Evolutionary conservation across 2,329 filamentous ascomycete genomes (phyloP), one percentile per base, ranked within the genome.

Genomic region (Penicillium vulpinum): DNA sequence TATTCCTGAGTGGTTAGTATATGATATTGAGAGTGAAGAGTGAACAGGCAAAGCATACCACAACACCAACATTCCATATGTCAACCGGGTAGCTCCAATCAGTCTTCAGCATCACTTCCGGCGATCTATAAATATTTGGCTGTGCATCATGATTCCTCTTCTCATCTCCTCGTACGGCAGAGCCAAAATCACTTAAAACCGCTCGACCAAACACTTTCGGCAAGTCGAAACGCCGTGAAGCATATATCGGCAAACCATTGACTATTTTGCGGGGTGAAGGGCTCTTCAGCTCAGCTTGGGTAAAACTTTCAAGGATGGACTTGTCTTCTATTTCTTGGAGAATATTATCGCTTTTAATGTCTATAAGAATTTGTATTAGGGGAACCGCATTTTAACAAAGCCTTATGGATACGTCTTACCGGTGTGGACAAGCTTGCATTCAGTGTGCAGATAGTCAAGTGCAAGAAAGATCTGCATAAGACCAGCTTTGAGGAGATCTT

Each of bases 1-100:
- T 39, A 6, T 2, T n/a, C n/a, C n/a, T n/a, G n/a, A n/a, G 21
- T 16, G 2, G 4, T 24, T 24, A 24, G 10, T 40, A 15, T 54
- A 33, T n/a, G n/a, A n/a, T n/a, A n/a, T n/a, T n/a, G n/a, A n/a
- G n/a, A n/a, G n/a, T n/a, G n/a, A n/a, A n/a, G n/a, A n/a, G n/a
- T n/a, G n/a, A n/a, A n/a, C n/a, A n/a, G n/a, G 52, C 1, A 18
- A 57, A 74, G n/a, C n/a, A 68, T 67, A 81, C 80, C 78, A 83
- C 76, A 47, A 73, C 74, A 0, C 78, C 80, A 3, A 75, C 68
- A 55, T 79, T 81, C 80, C 80, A 84, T 50, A 83, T 79, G 63
- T 83, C 80, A 26, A 82, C 67, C 11, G 71, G 62, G 51, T 78
- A 80, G 2, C 66, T 70, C 80, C 80, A 83, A 0, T 74, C 68